Evolutionary conservation across 495 filamentous ascomycete species (phyloP).

Genomic region (Thozetella sp.): DNA sequence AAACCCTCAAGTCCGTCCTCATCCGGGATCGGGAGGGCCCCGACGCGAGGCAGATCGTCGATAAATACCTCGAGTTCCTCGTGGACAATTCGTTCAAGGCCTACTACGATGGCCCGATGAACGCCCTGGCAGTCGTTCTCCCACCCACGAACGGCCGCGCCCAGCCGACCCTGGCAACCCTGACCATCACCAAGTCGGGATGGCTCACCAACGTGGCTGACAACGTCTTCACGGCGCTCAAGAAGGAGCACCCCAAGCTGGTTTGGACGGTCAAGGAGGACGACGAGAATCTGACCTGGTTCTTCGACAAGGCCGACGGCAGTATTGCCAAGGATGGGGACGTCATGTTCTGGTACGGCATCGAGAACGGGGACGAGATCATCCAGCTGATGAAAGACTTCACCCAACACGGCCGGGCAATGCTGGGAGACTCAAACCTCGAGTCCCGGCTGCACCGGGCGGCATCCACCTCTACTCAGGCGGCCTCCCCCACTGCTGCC

Average conservation of each 20-base stretch:
- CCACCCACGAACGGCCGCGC: constrained; percentile 56
- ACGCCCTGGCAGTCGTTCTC: constrained; percentile 91
- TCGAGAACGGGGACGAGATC: constrained; percentile 83
- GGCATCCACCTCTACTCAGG: constrained; percentile 40
- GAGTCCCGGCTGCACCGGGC: constrained; percentile 82
- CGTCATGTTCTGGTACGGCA: constrained; percentile 96
- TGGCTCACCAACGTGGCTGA: constrained; percentile 98
- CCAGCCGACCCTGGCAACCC: constrained; percentile 82
- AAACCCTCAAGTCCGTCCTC: constrained; percentile 78
- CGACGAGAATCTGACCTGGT: constrained; percentile 98
- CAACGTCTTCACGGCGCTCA: constrained; percentile 91
- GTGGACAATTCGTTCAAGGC: constrained; percentile 82
- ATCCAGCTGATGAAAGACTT: constrained; percentile 89
- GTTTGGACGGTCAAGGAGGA: constrained; percentile 97
- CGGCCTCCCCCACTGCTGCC: constrained; percentile 32
- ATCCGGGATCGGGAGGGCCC: constrained; percentile 84
- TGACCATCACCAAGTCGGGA: constrained; percentile 92
- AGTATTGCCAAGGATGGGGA: constrained; percentile 82
- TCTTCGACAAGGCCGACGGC: constrained; percentile 96
- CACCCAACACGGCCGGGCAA: constrained; percentile 76
- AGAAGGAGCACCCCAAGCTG: constrained; percentile 89
- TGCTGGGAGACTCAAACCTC: constrained; percentile 91
- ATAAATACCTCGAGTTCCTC: constrained; percentile 81
- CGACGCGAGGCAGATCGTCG: constrained; percentile 81
- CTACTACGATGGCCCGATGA: constrained; percentile 96